A percentile compares a stretch with the other conserved stretches of the same genome.
These are phyloP conservation scores for Eucalyptus shirleyi DNA, from an alignment of 345 rosid genomes.

Conservation along the genomic window DNA sequence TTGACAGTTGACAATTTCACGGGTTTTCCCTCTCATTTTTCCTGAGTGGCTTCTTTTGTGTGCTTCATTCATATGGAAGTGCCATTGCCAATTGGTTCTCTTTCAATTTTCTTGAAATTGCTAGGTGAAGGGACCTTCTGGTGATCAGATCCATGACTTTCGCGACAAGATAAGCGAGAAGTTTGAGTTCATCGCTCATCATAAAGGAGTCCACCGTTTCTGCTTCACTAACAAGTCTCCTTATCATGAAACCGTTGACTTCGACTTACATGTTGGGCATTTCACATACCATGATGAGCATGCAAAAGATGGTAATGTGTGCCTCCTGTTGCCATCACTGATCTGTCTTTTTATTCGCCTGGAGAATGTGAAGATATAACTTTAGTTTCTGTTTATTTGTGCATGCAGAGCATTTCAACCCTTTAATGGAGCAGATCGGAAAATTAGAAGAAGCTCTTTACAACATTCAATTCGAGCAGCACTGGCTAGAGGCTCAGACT, in stretches of 20 bases:
- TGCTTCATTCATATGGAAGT: neutral
- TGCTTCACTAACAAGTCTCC: constrained; percentile 72
- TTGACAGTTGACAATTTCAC: neutral
- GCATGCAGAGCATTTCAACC: constrained; percentile 53
- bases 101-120: neutral
- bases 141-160: constrained; percentile 45
- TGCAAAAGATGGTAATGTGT: constrained; percentile 49
- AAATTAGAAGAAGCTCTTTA: constrained; percentile 63
- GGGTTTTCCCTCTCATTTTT: neutral
- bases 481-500: constrained; percentile 77
- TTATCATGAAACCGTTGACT: constrained; percentile 58
- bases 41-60: neutral
- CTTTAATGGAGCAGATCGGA: constrained; percentile 47
- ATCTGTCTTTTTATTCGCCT: neutral
- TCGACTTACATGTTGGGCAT: constrained; percentile 59
- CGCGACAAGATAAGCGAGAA: constrained; percentile 61
- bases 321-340: neutral
- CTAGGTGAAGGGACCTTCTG: constrained; percentile 57
- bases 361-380: neutral
- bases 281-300: constrained; percentile 53
- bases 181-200: constrained; percentile 42
- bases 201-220: constrained; percentile 55
- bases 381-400: neutral
- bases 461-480: constrained; percentile 66
- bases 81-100: neutral